These are phyloP conservation scores for Beauveria sp. DNA, from an alignment of 2,329 filamentous ascomycete genomes.

Conservation along the genomic window DNA sequence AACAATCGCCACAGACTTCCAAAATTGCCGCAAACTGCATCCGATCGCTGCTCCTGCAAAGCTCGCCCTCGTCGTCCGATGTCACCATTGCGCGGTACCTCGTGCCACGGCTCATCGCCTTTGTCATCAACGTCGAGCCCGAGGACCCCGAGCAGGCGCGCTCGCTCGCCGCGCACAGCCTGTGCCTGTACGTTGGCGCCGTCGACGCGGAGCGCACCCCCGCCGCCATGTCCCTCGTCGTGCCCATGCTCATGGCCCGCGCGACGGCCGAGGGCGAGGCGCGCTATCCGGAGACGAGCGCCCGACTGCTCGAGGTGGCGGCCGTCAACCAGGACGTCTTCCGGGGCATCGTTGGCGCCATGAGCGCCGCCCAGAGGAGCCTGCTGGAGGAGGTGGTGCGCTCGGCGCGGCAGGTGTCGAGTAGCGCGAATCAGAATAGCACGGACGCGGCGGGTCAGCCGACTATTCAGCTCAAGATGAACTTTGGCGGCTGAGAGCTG, in stretches of 20 bases:
- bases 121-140: constrained; percentile 60
- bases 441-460: constrained; percentile 52
- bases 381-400: constrained; percentile 78
- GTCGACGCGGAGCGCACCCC: constrained; percentile 38
- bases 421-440: constrained; percentile 30
- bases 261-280: constrained; percentile 56
- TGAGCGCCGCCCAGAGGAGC: constrained; percentile 62
- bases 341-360: constrained; percentile 60
- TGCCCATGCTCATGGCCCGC: constrained; percentile 68
- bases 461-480: constrained; percentile 89
- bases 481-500: constrained; percentile 54
- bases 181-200: constrained; percentile 61
- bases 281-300: constrained; percentile 66
- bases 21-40: constrained; percentile 89
- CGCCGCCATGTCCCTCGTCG: constrained; percentile 65
- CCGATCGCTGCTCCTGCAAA: constrained; percentile 69
- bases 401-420: constrained; percentile 45
- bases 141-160: constrained; percentile 77
- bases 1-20: constrained; percentile 49
- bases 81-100: constrained; percentile 68
- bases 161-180: constrained; percentile 60
- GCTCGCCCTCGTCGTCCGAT: constrained; percentile 55
- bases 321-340: constrained; percentile 67
- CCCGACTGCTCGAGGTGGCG: constrained; percentile 72
- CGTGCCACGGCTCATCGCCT: constrained; percentile 66